These are phyloP conservation scores for Paracoccidioides lutzii DNA, from an alignment of 2,329 filamentous ascomycete species.

Conservation along the genomic window DNA sequence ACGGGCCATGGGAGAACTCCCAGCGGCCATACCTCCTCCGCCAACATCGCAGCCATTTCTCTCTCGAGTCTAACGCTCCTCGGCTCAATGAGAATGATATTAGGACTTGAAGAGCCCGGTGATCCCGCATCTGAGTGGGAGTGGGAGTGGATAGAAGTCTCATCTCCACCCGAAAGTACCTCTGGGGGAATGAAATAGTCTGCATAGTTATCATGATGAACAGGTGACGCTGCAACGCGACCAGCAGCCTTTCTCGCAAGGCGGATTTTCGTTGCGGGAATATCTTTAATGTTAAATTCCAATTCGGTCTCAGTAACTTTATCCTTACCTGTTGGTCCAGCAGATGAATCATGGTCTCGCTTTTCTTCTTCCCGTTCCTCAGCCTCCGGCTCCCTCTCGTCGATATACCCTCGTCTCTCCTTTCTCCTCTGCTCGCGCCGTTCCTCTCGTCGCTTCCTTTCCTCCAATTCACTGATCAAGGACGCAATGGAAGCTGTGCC, in stretches of 20 bases:
- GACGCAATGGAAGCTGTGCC: conserved; percentile 36
- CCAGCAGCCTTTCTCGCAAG: conserved; percentile 21
- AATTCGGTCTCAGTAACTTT: conserved; percentile 5
- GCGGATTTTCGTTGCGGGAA: conserved; percentile 3
- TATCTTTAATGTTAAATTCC: neutral
- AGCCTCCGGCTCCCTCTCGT: conserved; percentile 5
- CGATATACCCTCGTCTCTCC: conserved; percentile 21
- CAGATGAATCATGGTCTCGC: conserved; percentile 3
- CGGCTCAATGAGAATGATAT: conserved; percentile 22
- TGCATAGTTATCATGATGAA: conserved; percentile 32
- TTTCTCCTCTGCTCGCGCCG: conserved; percentile 28
- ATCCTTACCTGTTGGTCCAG: neutral
- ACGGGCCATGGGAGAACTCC: conserved; percentile 32
- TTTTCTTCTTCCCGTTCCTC: conserved; percentile 1
- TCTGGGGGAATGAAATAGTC: conserved; percentile 32
- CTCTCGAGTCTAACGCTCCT: conserved; percentile 15
- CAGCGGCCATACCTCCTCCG: conserved; percentile 13
- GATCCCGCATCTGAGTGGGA: conserved; percentile 4
- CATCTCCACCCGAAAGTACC: conserved; percentile 27
- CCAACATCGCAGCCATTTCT: conserved; percentile 9
- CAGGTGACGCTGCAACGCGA: conserved; percentile 20
- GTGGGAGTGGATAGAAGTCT: conserved; percentile 15
- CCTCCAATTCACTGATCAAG: conserved; percentile 24
- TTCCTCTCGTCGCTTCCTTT: conserved; percentile 23
- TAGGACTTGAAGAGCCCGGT: conserved; percentile 16